Percentiles rank a stretch among this genome's conserved stretches.
Evolutionary conservation across 495 filamentous ascomycete genomes (phyloP).

Genomic region (Aspergillus panamensis): DNA sequence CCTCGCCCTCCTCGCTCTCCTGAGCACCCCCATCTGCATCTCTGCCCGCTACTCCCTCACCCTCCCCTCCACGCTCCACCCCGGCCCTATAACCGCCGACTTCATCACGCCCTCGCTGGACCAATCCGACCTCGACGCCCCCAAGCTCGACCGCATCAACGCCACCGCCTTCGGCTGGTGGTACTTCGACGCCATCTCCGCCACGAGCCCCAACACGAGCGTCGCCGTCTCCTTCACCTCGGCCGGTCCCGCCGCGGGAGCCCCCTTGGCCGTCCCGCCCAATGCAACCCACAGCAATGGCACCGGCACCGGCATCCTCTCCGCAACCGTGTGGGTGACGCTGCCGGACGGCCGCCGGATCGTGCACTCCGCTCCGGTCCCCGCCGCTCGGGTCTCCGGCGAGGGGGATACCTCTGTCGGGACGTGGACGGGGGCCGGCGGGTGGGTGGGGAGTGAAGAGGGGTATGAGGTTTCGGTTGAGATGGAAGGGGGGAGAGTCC

Average conservation of each 20-base stretch:
- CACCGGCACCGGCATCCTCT: conserved; percentile 19
- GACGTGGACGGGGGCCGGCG: conserved; percentile 8
- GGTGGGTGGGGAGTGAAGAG: conserved; percentile 13
- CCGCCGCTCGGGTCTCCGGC: neutral
- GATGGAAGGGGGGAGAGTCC: neutral
- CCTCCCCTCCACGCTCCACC: conserved; percentile 2
- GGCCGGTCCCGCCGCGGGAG: conserved; percentile 22
- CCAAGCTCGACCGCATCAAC: conserved; percentile 29
- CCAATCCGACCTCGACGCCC: conserved; percentile 28
- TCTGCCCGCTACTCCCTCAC: conserved; percentile 6
- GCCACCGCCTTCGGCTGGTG: conserved; percentile 38
- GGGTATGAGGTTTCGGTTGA: conserved; percentile 13
- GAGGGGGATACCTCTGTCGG: neutral
- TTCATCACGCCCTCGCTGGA: neutral
- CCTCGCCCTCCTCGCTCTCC: neutral
- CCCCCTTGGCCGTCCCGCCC: conserved; percentile 6
- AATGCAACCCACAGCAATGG: neutral
- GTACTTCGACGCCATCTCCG: conserved; percentile 39
- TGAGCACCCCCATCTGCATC: neutral
- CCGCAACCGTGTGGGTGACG: conserved; percentile 25
- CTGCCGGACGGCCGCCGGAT: conserved; percentile 22
- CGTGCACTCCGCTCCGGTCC: neutral
- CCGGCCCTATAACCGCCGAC: conserved; percentile 3
- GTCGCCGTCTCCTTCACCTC: conserved; percentile 32
- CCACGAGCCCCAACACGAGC: conserved; percentile 15